Evolutionary conservation across 768 basidiomycete species (phyloP), one percentile per base, ranked within the genome.

Genomic region (Leccinum longicurvipes): DNA sequence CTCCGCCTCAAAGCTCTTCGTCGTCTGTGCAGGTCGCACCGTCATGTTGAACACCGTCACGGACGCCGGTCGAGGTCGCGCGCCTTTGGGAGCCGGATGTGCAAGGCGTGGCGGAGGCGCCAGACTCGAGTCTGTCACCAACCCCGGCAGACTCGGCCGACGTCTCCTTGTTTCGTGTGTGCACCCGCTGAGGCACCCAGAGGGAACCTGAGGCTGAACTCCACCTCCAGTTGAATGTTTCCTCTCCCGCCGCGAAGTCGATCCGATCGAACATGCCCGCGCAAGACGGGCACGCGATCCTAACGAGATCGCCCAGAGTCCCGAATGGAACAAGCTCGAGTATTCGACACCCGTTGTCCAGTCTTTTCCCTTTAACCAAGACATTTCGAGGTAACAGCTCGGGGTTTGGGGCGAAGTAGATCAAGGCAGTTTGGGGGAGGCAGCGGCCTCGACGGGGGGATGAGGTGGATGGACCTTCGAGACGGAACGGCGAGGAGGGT

Each of bases 311-410:
- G 61, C 63, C n/a, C 60, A 63, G 9, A 74, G 61, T 12, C 73
- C 73, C 11, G 73, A 74, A 48, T 72, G 65, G 53, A 74, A 74
- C 47, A 74, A 41, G 32, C 45, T 72, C 14, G 73, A 74, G 54
- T 74, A 74, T 50, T 70, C 69, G 23, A 67, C 55, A 5, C 67
- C 70, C 0, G 63, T 63, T 36, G 53, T 56, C 70, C 61, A 70
- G 42, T 70, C 69, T 29, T 58, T 72, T 10, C 56, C 64, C 28
- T 67, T 67, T 27, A 71, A 47, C 69, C 68, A 70, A 55, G 71
- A 70, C 70, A 70, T 72, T 0, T n/a, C 4, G 36, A 21, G 3
- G 1, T 27, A 28, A 11, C n/a, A n/a, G 32, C 15, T 31, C 12
- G 1, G 36, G 14, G 10, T 19, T n/a, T 39, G 17, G 8, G 2